A percentile compares a stretch with the other conserved stretches of the same genome.
Evolutionary conservation across 306 rosid genomes (phyloP).

Genomic region (Trifolium subterraneum): DNA sequence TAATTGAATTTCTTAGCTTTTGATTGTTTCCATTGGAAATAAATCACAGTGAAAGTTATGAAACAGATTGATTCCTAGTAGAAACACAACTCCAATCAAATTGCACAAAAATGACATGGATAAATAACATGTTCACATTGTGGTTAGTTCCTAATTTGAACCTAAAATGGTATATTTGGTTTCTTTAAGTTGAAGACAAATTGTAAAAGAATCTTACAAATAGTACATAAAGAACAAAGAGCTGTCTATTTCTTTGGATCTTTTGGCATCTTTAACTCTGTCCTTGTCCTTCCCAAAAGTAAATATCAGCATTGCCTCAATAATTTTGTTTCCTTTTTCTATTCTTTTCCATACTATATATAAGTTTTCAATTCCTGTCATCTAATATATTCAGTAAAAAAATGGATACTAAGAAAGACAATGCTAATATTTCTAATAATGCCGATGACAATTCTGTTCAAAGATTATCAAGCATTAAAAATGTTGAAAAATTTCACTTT

Average conservation of each 20-base stretch:
- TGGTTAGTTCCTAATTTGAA: neutral
- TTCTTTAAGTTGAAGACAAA: constrained; percentile 51
- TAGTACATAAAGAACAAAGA: constrained; percentile 33
- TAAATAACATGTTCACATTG: constrained; percentile 1
- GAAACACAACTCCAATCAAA: neutral
- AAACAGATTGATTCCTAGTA: neutral
- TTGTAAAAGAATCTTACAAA: constrained; percentile 18
- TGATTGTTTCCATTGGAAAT: neutral
- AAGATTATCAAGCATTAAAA: constrained; percentile 32
- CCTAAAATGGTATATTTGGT: constrained; percentile 41
- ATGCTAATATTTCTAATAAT: constrained; percentile 42
- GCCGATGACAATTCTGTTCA: constrained; percentile 4
- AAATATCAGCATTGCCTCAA: neutral
- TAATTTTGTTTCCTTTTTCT: neutral
- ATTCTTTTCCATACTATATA: constrained; percentile 35
- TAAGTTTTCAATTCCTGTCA: constrained; percentile 28
- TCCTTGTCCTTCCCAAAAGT: constrained; percentile 39
- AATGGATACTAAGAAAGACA: constrained; percentile 52
- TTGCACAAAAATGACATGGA: constrained; percentile 16
- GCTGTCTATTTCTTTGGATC: constrained; percentile 26
- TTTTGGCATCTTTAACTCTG: constrained; percentile 44
- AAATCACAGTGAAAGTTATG: neutral
- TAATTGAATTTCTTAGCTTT: neutral
- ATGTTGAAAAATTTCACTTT: constrained; percentile 37
- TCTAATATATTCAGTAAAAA: neutral